Evolutionary conservation across 495 filamentous ascomycete species (phyloP).

Genomic region (Hypoxylon crocopeplum): DNA sequence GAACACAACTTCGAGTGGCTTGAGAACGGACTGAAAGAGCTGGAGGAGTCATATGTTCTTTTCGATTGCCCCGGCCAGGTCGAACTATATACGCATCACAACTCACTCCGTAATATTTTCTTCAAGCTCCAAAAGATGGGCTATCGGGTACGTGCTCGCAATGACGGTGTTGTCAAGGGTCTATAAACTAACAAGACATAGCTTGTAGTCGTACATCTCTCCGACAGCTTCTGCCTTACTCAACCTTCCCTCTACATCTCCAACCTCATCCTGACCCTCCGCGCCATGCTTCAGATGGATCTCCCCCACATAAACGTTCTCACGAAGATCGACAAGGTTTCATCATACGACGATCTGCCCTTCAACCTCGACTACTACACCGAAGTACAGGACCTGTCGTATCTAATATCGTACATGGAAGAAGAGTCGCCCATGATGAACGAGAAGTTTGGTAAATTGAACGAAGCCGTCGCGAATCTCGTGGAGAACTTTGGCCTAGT

Average conservation of each 20-base stretch:
- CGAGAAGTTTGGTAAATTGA: constrained; percentile 80
- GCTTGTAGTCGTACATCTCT: constrained; percentile 89
- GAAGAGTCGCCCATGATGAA: constrained; percentile 61
- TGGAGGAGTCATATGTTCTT: constrained; percentile 89
- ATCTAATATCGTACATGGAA: constrained; percentile 80
- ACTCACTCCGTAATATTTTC: constrained; percentile 88
- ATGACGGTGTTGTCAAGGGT: not conserved
- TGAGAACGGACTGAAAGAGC: constrained; percentile 73
- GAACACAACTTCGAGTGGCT: constrained; percentile 93
- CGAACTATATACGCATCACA: constrained; percentile 94
- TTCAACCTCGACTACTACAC: constrained; percentile 98
- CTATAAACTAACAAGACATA: constrained; percentile 45
- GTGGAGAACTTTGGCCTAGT: constrained; percentile 90
- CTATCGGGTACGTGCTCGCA: constrained; percentile 72
- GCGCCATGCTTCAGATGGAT: constrained; percentile 97
- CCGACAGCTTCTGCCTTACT: constrained; percentile 90
- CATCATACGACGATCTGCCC: constrained; percentile 76
- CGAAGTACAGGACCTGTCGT: constrained; percentile 91
- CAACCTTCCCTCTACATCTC: constrained; percentile 94
- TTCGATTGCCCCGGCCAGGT: constrained; percentile 98
- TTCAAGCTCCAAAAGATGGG: constrained; percentile 87
- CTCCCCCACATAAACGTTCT: constrained; percentile 85
- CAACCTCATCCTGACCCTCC: constrained; percentile 86
- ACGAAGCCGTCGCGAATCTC: constrained; percentile 83
- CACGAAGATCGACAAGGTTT: constrained; percentile 93